phyloP scores from a whole-genome alignment of 2,329 filamentous ascomycete species.

The Endocalyx cinctus region DNA sequence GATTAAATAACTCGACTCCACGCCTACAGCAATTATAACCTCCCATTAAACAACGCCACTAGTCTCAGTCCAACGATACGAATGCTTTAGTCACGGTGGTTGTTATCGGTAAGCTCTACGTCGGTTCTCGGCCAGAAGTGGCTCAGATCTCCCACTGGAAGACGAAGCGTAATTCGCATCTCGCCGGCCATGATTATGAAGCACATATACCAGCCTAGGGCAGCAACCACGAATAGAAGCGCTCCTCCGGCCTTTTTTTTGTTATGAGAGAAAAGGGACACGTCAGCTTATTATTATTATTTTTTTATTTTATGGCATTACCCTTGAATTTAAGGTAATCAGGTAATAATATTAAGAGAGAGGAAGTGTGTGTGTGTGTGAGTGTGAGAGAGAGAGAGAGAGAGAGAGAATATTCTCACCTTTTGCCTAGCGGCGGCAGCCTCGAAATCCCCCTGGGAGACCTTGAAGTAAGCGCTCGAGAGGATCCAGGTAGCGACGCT shows the following conservation, averaged over 20 bases:
- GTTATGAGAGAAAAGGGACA: too few relatives aligned
- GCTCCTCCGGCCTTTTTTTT: slow-evolving; percentile 33
- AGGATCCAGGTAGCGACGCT: slow-evolving; percentile 41
- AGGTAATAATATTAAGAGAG: too few relatives aligned
- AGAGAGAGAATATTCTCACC: too few relatives aligned
- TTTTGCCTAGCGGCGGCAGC: slow-evolving; percentile 21
- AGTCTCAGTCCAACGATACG: too few relatives aligned
- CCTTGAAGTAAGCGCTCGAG: slow-evolving; percentile 43
- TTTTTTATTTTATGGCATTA: too few relatives aligned
- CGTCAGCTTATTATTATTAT: too few relatives aligned
- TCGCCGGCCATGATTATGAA: slow-evolving; percentile 50
- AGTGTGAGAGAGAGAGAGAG: too few relatives aligned
- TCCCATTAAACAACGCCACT: too few relatives aligned
- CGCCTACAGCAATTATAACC: too few relatives aligned
- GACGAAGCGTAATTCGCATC: slow-evolving; percentile 43
- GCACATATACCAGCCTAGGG: slow-evolving; percentile 48
- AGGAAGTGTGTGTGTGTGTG: too few relatives aligned
- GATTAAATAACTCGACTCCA: too few relatives aligned
- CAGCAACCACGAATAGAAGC: slow-evolving; percentile 39
- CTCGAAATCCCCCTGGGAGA: slow-evolving; percentile 36
- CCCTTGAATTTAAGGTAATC: too few relatives aligned
- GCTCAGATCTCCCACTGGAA: slow-evolving; percentile 47
- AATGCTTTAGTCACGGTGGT: not conserved
- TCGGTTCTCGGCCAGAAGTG: slow-evolving; percentile 41
- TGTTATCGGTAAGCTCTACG: slow-evolving; percentile 17